Base-by-base conservation (phyloP, 768 basidiomycete species). In the Sistotremastrum suecicum region DNA sequence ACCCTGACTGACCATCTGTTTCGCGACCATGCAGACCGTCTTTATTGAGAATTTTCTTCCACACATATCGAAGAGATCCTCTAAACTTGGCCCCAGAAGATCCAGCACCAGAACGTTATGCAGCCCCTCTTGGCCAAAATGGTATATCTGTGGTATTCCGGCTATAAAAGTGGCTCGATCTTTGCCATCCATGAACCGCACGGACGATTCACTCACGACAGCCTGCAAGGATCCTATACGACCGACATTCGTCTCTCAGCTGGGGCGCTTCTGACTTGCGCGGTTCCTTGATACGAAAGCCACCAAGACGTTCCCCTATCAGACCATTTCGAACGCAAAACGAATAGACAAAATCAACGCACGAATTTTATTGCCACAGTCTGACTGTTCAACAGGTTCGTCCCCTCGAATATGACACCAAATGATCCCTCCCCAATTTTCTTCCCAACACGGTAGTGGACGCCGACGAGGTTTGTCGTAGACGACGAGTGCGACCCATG, bases 341-440 rank as follows among this genome's bases (percentile, higher is more conserved):
- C 20, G 20, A 2, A 20, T 20, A 20, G 20, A 20, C 20, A 20
- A 47, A 49, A 30, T 34, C 38, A 36, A 79, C 92, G 66, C 59
- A 98, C 95, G 76, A 99, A 99, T 73, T 99, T 99, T 80, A 99
- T 98, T 52, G 95, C 95, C 50, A 98, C 94, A 7, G 91, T 92
- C 68, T 94, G 91, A 3, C 86, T 90, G 72, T 99, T 99, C 67
- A 98, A 79, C 33, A 99, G 72, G 61, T 99, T 99, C 5, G 91
- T 94, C 81, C 85, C 86, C 68, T 87, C 86, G 53, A 83, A 89
- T 63, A 87, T 88, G 71, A 98, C 91, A 53, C 95, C 95, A 62
- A 99, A 99, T 5, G 83, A 87, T 51, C 95, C 95, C 64, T 99
- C 95, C 51, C 95, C 95, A 64, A 99, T 97, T 78, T 98, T 98